Evolutionary conservation across 208 protist species (phyloP), one percentile per base, ranked within the genome.

Genomic region (Crithidia brevicula): DNA sequence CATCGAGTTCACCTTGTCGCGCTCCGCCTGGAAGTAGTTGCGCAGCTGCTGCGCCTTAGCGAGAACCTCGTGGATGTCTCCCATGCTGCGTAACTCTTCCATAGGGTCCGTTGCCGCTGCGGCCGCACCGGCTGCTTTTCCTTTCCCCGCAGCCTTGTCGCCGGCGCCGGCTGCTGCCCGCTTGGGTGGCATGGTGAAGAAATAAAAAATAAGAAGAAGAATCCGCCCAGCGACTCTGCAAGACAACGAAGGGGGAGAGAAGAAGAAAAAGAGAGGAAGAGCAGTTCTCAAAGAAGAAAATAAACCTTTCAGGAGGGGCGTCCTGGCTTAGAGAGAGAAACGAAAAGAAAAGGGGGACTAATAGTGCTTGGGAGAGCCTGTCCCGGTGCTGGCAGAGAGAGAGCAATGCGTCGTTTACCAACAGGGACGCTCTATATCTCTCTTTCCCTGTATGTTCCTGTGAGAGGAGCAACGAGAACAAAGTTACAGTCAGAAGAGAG

Each of bases 1-100:
- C 63, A 98, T 94, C 13, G 63, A 78, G 54, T 96, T 87, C 52
- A 99, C 91, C 72, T 98, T 97, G 74, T 99, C 98, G 22, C 97
- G 89, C 72, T 98, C 98, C 16, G 97, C 76, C 83, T 99, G 96
- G 72, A 97, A 98, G 77, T 98, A 98, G 81, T 98, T 98, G 50
- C 98, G 94, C 67, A 97, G 79, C 75, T 95, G 74, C 76, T 97
- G 77, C 49, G 93, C 93, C 62, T 96, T 88, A 25, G 91, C 79
- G 28, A 99, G 81, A 45, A 88, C 79, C 20, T 83, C 83, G 68
- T 92, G 83, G 15, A 98, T 79, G 25, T 85, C 79, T 15, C 77
- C 72, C 77, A 85, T 82, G 50, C 67, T 76, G 43, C 46, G 62
- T 25, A 90, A 30, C 45, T 86, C 79, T 30, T 69, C 60, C 34